These are phyloP conservation scores for Rhodotorula sp. DNA, from an alignment of 1,284 basidiomycete genomes.

Conservation along the genomic window DNA sequence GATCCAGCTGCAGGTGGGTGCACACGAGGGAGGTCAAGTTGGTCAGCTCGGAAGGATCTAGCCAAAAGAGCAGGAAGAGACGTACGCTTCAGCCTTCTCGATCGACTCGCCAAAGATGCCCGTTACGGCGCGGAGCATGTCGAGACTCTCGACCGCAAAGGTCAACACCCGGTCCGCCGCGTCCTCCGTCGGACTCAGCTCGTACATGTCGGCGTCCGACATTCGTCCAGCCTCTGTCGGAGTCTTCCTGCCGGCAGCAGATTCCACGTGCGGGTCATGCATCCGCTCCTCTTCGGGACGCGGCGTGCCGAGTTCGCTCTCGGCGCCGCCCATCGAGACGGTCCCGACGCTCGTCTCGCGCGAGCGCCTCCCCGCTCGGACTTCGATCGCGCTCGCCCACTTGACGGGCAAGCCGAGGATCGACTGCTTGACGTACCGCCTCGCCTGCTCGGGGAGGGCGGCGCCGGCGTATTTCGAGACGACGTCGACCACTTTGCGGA, in stretches of 20 bases:
- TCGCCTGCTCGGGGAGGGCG: slow-evolving; percentile 79
- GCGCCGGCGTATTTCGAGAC: slow-evolving; percentile 81
- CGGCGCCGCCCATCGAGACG: neutral
- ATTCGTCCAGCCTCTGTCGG: neutral
- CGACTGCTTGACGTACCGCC: slow-evolving; percentile 71
- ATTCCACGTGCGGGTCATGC: neutral
- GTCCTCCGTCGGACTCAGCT: slow-evolving; percentile 57
- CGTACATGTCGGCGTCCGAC: slow-evolving; percentile 30
- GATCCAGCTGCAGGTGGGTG: slow-evolving; percentile 63
- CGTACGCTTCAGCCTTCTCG: slow-evolving; percentile 80
- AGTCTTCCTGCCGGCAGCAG: neutral
- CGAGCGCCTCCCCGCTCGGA: slow-evolving; percentile 3
- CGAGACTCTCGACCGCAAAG: slow-evolving; percentile 83
- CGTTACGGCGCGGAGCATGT: slow-evolving; percentile 85
- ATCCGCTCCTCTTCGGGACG: slow-evolving; percentile 27
- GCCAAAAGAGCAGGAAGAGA: slow-evolving; percentile 43
- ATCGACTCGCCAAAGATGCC: slow-evolving; percentile 81
- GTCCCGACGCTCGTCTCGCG: slow-evolving; percentile 3
- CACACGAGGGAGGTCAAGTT: neutral
- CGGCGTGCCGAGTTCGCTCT: slow-evolving; percentile 29
- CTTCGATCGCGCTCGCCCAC: slow-evolving; percentile 61
- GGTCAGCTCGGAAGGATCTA: neutral
- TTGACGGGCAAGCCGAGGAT: slow-evolving; percentile 77
- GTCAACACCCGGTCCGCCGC: slow-evolving; percentile 79
- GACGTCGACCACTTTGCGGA: slow-evolving; percentile 83